These are phyloP conservation scores for Eragrostis tef DNA, from an alignment of 202 grass and related monocot genomes.

Conservation along the genomic window DNA sequence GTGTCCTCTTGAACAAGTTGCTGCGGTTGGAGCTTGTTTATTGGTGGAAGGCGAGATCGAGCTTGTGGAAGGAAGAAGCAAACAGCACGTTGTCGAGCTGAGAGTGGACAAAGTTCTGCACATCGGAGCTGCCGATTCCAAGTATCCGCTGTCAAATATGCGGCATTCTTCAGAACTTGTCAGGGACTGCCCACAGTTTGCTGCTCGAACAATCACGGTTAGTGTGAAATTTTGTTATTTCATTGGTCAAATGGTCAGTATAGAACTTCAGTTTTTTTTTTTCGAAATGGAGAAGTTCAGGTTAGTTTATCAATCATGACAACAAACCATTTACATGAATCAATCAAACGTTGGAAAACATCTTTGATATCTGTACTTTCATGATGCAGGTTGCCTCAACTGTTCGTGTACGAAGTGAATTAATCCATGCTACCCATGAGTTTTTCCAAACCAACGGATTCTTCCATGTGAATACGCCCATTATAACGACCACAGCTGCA, in stretches of 20 bases:
- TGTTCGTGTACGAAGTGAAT: constrained; percentile 53
- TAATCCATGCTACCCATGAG: constrained; percentile 49
- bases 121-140: constrained; percentile 52
- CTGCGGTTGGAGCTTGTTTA: constrained; percentile 53
- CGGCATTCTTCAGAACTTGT: constrained; percentile 43
- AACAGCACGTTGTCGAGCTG: constrained; percentile 47
- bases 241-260: too few species aligned
- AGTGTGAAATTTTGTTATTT: background rate
- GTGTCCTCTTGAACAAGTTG: constrained; percentile 55
- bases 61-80: constrained; percentile 7
- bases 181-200: constrained; percentile 53
- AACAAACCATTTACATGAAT: too few species aligned
- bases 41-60: constrained; percentile 62
- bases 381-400: constrained; percentile 59
- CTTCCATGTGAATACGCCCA: constrained; percentile 66
- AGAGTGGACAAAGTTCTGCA: constrained; percentile 62
- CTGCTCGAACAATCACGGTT: constrained; percentile 53
- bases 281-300: background rate
- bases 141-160: constrained; percentile 59
- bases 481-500: constrained; percentile 47
- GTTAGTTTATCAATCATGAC: background rate
- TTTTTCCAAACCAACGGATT: constrained; percentile 66
- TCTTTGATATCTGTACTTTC: background rate
- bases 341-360: background rate
- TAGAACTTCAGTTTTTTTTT: background rate